Evolutionary conservation across 2,329 filamentous ascomycete genomes (phyloP).

Genomic region (Pseudocercospora fuligena): DNA sequence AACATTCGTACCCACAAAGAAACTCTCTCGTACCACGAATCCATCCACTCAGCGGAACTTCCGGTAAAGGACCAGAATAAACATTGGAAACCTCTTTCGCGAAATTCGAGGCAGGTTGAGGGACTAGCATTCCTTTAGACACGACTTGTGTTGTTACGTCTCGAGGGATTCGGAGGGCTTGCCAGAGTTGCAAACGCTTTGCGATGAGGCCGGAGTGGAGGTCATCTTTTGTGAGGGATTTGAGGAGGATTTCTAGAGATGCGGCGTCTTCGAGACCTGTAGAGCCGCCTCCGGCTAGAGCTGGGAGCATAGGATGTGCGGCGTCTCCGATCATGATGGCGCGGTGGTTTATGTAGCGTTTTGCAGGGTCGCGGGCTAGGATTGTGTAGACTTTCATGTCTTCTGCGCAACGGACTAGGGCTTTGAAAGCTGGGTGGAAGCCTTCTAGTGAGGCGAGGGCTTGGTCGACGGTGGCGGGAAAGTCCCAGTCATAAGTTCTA

Average conservation of each 20-base stretch:
- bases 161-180: constrained; percentile 17
- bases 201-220: background rate
- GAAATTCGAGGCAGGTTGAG: constrained; percentile 11
- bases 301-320: constrained; percentile 22
- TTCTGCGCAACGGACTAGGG: constrained; percentile 14
- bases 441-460: constrained; percentile 11
- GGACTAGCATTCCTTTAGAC: constrained; percentile 11
- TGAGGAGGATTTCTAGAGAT: constrained; percentile 14
- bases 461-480: constrained; percentile 17
- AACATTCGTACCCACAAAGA: constrained; percentile 15
- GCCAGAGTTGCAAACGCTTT: constrained; percentile 12
- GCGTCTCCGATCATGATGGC: constrained; percentile 22
- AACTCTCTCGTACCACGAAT: constrained; percentile 14
- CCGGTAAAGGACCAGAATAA: constrained; percentile 14
- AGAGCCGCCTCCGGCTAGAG: constrained; percentile 9
- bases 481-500: constrained; percentile 18
- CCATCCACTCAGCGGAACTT: constrained; percentile 7
- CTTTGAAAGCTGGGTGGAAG: constrained; percentile 19
- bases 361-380: constrained; percentile 12
- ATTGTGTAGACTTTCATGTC: constrained; percentile 20
- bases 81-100: constrained; percentile 12
- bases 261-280: constrained; percentile 19
- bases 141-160: constrained; percentile 19
- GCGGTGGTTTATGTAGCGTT: constrained; percentile 14
- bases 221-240: constrained; percentile 5